Conservation (phyloP, 2,329 filamentous ascomycete genomes). For the Fusarium mundagurra region DNA sequence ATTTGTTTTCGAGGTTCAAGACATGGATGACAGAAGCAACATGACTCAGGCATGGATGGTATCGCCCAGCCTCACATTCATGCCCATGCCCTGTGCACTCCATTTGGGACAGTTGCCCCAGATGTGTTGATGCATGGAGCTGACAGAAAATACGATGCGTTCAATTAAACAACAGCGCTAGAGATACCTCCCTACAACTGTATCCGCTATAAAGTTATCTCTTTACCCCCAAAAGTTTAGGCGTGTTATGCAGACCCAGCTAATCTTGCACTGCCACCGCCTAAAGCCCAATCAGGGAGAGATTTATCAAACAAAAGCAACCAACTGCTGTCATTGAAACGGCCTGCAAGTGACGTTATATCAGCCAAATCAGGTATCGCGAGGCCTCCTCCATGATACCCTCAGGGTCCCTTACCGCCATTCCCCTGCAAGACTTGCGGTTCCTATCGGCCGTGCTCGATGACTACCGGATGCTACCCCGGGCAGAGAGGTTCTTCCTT, state of each 20-base stretch:
- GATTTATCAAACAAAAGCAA: slow-evolving; percentile 3
- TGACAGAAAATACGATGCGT: background rate
- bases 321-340: background rate
- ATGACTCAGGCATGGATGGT: background rate
- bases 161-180: slow-evolving; percentile 27
- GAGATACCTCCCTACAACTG: background rate
- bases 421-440: slow-evolving; percentile 15
- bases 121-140: background rate
- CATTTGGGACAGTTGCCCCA: background rate
- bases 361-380: slow-evolving; percentile 27
- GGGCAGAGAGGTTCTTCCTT: slow-evolving; percentile 8
- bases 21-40: background rate
- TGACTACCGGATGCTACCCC: slow-evolving; percentile 22
- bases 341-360: slow-evolving; percentile 18
- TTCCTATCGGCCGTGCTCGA: slow-evolving; percentile 30
- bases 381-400: slow-evolving; percentile 4
- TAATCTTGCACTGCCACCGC: slow-evolving; percentile 29
- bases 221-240: background rate
- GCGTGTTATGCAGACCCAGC: slow-evolving; percentile 20
- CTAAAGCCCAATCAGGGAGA: slow-evolving; percentile 7
- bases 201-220: background rate
- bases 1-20: background rate
- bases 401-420: slow-evolving; percentile 33
- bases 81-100: background rate
- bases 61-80: background rate